Conservation (phyloP, 176 grass and related monocot genomes). For the Rhynchospora breviuscula region DNA sequence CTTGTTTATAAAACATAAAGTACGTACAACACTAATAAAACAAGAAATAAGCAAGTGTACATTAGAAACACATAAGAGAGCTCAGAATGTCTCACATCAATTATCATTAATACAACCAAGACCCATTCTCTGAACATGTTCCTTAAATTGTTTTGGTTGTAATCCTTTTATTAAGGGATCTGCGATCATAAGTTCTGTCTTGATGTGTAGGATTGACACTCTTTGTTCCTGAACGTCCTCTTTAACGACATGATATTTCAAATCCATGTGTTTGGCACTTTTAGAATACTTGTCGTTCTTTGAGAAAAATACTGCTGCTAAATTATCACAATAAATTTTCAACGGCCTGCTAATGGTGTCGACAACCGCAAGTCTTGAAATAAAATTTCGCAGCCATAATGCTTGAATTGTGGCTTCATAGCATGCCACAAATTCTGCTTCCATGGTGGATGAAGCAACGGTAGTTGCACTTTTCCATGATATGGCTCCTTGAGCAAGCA, state of each 20-base stretch:
- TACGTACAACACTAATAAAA: no score
- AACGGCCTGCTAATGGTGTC: not conserved
- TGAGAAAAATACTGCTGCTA: not conserved
- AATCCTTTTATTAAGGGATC: constrained; percentile 11
- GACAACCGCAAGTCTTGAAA: not conserved
- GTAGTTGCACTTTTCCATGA: constrained; percentile 3
- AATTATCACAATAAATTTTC: constrained; percentile 10
- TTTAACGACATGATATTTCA: constrained; percentile 14
- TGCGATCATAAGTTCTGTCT: not conserved
- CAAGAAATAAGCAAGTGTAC: no score
- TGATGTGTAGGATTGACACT: not conserved
- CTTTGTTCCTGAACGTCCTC: not conserved
- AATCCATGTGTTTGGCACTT: constrained; percentile 3
- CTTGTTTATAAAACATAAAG: not conserved
- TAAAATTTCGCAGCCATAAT: constrained; percentile 22
- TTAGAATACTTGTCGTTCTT: not conserved
- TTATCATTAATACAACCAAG: not conserved
- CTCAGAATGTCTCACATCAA: not conserved
- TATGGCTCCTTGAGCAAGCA: not conserved
- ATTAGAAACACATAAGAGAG: not conserved
- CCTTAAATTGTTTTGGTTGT: not conserved
- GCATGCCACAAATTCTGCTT: constrained; percentile 20
- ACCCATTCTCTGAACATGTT: not conserved
- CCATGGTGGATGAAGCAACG: constrained; percentile 1
- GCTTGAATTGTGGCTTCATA: constrained; percentile 18